Percentiles rank a stretch among this genome's conserved stretches.
Evolutionary conservation across 2,329 filamentous ascomycete genomes (phyloP).

Genomic region (Alternaria sp.): DNA sequence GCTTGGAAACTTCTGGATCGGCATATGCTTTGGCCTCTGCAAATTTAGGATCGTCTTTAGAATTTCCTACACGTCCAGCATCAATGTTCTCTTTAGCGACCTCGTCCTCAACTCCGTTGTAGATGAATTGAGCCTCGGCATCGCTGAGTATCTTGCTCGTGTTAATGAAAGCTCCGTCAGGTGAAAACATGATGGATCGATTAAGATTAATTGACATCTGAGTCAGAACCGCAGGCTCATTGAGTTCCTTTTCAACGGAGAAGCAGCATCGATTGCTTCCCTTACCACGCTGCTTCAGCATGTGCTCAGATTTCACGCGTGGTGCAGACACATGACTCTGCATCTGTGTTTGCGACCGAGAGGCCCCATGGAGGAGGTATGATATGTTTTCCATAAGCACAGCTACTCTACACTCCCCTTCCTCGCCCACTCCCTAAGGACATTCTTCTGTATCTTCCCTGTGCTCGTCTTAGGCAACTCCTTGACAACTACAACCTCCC

Average conservation of each 20-base stretch:
- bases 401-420: constrained; percentile 42
- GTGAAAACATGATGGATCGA: not conserved
- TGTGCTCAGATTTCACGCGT: not conserved
- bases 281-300: not conserved
- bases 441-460: constrained; percentile 95
- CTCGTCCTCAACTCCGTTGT: not conserved
- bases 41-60: not conserved
- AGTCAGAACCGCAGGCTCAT: not conserved
- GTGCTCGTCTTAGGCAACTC: constrained; percentile 97
- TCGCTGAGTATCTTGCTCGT: not conserved
- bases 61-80: not conserved
- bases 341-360: not conserved
- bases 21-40: not conserved
- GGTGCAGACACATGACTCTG: not conserved
- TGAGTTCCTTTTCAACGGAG: not conserved
- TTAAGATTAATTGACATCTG: not conserved
- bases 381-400: not conserved
- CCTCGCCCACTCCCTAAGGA: constrained; percentile 84
- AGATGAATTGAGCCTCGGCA: not conserved
- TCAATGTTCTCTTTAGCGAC: not conserved
- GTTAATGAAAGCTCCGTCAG: not conserved
- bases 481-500: constrained; percentile 75
- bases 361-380: not conserved
- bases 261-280: not conserved
- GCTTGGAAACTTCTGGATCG: not conserved